Evolutionary conservation across 208 protist species (phyloP).

Genomic region (Trypanosoma melophagium): DNA sequence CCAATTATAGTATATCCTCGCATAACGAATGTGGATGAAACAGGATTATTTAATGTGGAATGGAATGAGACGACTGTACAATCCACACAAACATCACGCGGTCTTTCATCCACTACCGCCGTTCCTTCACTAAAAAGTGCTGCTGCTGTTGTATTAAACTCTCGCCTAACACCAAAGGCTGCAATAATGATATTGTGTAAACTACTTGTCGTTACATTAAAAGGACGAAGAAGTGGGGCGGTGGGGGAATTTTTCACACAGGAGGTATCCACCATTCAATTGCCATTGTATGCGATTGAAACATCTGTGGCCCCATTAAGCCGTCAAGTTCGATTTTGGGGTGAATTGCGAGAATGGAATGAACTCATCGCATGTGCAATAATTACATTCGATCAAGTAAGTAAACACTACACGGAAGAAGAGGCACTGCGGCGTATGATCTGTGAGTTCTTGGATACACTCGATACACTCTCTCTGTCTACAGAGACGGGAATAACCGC

Average conservation of each 20-base stretch:
- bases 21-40: not conserved
- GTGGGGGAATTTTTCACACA: slow-evolving; percentile 11
- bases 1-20: not conserved
- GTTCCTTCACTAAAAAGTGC: too few species aligned
- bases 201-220: slow-evolving; percentile 21
- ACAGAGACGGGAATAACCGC: not conserved
- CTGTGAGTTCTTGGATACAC: slow-evolving; percentile 19
- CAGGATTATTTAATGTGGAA: slow-evolving; percentile 21
- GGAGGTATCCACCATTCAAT: not conserved
- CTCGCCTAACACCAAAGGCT: not conserved
- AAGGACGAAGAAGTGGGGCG: not conserved
- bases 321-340: slow-evolving; percentile 24
- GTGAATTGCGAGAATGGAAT: slow-evolving; percentile 21
- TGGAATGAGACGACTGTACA: not conserved
- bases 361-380: slow-evolving; percentile 10
- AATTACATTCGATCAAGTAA: slow-evolving; percentile 10
- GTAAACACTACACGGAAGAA: not conserved
- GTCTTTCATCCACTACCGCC: too few species aligned
- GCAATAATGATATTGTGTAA: slow-evolving; percentile 19
- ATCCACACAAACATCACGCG: too few species aligned
- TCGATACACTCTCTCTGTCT: slow-evolving; percentile 13
- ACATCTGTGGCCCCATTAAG: slow-evolving; percentile 13
- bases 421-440: not conserved
- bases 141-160: too few species aligned
- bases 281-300: slow-evolving; percentile 14